Evolutionary conservation across 352 stramenopile genomes (phyloP), one percentile per base, ranked within the genome.

Genomic region (Pythium coloratum): DNA sequence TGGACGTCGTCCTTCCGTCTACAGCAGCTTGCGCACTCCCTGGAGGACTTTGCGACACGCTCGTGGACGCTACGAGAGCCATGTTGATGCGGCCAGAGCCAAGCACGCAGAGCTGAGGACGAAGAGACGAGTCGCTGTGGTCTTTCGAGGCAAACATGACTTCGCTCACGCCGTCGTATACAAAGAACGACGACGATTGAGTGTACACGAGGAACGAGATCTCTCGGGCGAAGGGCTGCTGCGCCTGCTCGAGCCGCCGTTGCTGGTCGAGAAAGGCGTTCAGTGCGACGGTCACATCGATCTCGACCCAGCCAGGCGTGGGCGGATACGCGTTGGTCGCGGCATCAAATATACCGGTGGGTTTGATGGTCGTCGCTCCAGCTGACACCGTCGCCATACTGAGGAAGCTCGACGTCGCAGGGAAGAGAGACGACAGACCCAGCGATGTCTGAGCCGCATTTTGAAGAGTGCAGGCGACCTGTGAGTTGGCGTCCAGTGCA

Each of bases 121-220:
- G 77, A 10, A 81, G 59, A 0, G 64, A 57, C n/a, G 46, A 54
- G 20, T 77, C 66, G 4, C 46, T 59, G 28, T 89, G 38, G n/a
- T 91, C 80, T 66, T 65, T 82, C 28, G 84, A 90, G 18, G 82
- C 84, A 14, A 92, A 86, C 5, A 60, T 57, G 5, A 90, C 72
- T 50, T 91, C 80, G 54, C 84, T 75, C 2, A 83, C 71, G 18
- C 77, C 73, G 46, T 84, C 71, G 54, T 87, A 86, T 9, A 80
- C 64, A 32, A 91, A 91, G 8, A 64, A 59, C 3, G 80, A 64
- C 1, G 62, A 49, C 12, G 79, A 73, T 55, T 66, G 49, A 6
- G 81, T 81, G 62, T 91, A 87, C 1, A 92, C 40, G 5, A 89
- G 34, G 47, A 92, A 74, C 20, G 82, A 88, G 20, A 92, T 18